Percentiles rank a stretch among this genome's conserved stretches.
These are phyloP conservation scores for Tremella yokohamensis DNA, from an alignment of 768 basidiomycete genomes.

Conservation along the genomic window DNA sequence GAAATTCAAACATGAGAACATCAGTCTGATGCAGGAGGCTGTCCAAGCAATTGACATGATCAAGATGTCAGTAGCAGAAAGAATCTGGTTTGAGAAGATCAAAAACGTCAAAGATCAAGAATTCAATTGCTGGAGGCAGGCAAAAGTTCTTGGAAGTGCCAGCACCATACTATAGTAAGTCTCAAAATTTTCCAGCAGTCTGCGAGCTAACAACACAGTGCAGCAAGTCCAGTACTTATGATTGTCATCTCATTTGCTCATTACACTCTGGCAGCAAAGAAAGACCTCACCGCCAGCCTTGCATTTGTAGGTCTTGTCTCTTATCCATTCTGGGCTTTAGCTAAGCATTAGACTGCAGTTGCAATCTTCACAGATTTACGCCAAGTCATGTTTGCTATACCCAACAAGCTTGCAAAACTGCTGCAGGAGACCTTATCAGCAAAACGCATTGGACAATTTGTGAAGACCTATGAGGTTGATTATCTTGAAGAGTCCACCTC, in stretches of 20 bases:
- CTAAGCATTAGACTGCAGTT: too few species aligned
- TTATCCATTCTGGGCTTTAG: background rate
- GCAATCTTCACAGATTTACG: slow-evolving; percentile 33
- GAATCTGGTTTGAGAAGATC: slow-evolving; percentile 35
- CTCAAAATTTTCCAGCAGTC: slow-evolving; percentile 6
- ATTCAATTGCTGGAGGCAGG: slow-evolving; percentile 18
- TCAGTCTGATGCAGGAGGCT: slow-evolving; percentile 35
- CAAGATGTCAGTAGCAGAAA: slow-evolving; percentile 39
- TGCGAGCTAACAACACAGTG: slow-evolving; percentile 14
- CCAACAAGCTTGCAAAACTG: slow-evolving; percentile 14
- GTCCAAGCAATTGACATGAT: slow-evolving; percentile 43
- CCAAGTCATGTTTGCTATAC: slow-evolving; percentile 17
- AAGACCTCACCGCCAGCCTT: slow-evolving; percentile 28
- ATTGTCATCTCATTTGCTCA: slow-evolving; percentile 40
- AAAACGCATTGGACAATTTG: slow-evolving; percentile 26
- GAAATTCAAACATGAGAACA: slow-evolving; percentile 22
- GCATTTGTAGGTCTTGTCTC: slow-evolving; percentile 33
- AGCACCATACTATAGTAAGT: slow-evolving; percentile 18
- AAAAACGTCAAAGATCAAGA: slow-evolving; percentile 26
- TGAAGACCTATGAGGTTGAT: slow-evolving; percentile 27
- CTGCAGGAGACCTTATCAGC: slow-evolving; percentile 27
- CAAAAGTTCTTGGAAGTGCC: slow-evolving; percentile 14
- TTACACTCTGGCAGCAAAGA: slow-evolving; percentile 33
- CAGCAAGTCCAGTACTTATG: slow-evolving; percentile 24
- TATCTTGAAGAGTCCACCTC: too few species aligned